A percentile compares a stretch with the other conserved stretches of the same genome.
Evolutionary conservation across 1,139 yeast species (phyloP).

Genomic region (Suhomyces anneliseae): DNA sequence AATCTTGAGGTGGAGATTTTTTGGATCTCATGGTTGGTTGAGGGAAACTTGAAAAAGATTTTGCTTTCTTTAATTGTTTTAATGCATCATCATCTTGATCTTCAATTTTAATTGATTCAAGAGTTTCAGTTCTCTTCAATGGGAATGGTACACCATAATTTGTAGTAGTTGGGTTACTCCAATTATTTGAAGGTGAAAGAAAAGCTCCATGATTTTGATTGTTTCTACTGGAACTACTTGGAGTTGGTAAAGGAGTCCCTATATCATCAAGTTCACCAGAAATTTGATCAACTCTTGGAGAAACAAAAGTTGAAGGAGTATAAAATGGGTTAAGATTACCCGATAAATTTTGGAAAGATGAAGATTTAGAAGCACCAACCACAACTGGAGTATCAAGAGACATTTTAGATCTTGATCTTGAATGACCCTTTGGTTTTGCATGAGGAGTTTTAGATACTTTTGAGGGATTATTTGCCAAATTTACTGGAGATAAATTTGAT

Average conservation of each 20-base stretch:
- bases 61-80: conserved; percentile 42
- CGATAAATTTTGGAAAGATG: conserved; percentile 19
- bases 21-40: background rate
- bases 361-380: conserved; percentile 7
- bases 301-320: conserved; percentile 42
- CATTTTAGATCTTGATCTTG: conserved; percentile 42
- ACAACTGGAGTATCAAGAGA: conserved; percentile 29
- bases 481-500: conserved; percentile 25
- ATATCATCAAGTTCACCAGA: conserved; percentile 30
- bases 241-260: conserved; percentile 37
- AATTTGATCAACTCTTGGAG: conserved; percentile 37
- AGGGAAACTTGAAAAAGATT: conserved; percentile 26
- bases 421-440: conserved; percentile 35
- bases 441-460: conserved; percentile 36
- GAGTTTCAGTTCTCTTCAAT: conserved; percentile 19
- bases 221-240: conserved; percentile 16
- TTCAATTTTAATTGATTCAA: conserved; percentile 38
- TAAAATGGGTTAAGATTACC: conserved; percentile 44
- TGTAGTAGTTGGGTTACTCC: conserved; percentile 2
- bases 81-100: conserved; percentile 49
- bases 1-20: background rate
- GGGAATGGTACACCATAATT: conserved; percentile 9
- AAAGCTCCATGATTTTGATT: conserved; percentile 1
- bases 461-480: conserved; percentile 19
- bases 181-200: conserved; percentile 4